Evolutionary conservation across 2,329 filamentous ascomycete genomes (phyloP), one percentile per base, ranked within the genome.

Genomic region (Diaporthe eres): DNA sequence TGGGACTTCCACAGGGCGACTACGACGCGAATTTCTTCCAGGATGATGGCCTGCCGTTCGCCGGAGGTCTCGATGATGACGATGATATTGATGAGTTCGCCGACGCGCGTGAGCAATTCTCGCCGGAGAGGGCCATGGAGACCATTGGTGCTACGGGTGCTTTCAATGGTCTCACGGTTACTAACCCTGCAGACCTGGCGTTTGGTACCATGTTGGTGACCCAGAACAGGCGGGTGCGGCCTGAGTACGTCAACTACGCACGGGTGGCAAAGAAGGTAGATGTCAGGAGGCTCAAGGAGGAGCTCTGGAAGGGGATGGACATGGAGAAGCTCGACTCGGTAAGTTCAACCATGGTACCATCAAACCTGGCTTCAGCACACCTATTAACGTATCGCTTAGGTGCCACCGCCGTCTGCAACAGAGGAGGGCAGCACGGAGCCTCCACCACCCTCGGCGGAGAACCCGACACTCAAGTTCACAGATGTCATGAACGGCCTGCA

Each of bases 1-100:
- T 87, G 4, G 89, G 85, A 1, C 83, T 90, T 51, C 89, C 89
- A 3, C 88, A 91, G 79, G 96, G 96, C 77, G 93, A 97, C 82
- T 99, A 98, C 84, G 95, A 98, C 83, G 96, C 97, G 76, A 94
- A 98, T 84, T 99, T 98, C 90, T 99, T 98, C 87, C 94, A 97
- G 80, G 97, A 98, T 81, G 94, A 96, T 79, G 93, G 90, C 2
- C 86, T 96, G 78, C 92, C 93, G 2, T 90, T 95, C 80, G 87
- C 90, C 2, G 92, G 90, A 15, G 92, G 88, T 6, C 92, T 93
- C 57, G 93, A 94, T 72, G 92, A 94, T 65, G 93, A 94, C 71
- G 81, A 89, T 60, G 93, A 83, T 74, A 80, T 93, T 60, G 82
- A 90, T 76, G 93, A 94, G 80, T 97, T 97, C 83, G 93, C 94